Conservation (phyloP, 257 asterid species). For the Solanum ossicruentum region DNA sequence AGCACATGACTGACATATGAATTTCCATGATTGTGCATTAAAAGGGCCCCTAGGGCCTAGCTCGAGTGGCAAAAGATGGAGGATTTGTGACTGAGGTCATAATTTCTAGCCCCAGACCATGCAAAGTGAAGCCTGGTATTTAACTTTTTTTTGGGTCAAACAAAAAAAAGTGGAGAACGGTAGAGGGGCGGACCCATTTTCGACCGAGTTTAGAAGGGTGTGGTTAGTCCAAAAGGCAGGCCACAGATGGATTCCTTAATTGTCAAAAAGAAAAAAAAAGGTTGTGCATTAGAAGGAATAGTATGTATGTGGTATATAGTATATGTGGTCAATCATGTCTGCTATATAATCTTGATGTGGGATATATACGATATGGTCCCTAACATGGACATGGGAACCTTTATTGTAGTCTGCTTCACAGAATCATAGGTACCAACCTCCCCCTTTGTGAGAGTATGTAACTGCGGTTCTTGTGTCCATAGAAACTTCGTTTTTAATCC, state of each 20-base stretch:
- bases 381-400: background rate
- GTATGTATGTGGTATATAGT: background rate
- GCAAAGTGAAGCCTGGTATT: too few relatives aligned
- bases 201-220: too few relatives aligned
- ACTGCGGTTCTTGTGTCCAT: background rate
- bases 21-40: background rate
- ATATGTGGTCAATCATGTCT: background rate
- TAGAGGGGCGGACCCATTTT: too few relatives aligned
- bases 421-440: background rate
- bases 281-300: background rate
- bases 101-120: too few relatives aligned
- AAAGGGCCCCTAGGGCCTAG: too few relatives aligned
- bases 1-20: background rate
- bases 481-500: background rate
- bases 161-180: too few relatives aligned
- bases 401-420: background rate
- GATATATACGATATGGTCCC: background rate
- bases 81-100: too few relatives aligned
- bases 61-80: too few relatives aligned
- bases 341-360: background rate
- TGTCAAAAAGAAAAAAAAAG: too few relatives aligned
- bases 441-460: background rate
- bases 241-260: too few relatives aligned
- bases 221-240: too few relatives aligned
- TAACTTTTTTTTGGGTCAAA: too few relatives aligned